Base-by-base conservation (phyloP, 495 filamentous ascomycete genomes). In the Chaetomidium leptoderma region DNA sequence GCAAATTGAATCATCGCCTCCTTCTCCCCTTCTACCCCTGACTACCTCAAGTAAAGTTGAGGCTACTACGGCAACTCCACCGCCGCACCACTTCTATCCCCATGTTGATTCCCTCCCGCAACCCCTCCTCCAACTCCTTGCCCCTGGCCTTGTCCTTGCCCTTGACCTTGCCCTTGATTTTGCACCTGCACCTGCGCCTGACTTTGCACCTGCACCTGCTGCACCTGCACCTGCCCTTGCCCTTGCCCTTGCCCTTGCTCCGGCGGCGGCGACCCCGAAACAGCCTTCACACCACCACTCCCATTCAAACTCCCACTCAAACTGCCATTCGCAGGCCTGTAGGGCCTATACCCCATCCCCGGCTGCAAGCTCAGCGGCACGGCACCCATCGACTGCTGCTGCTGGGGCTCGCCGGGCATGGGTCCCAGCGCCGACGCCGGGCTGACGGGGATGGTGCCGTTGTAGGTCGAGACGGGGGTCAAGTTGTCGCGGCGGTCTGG, bases 331-430 rank as follows among this genome's bases (percentile, higher is more conserved):
- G 27, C 29, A 13, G 51, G 39, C 16, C 44, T 42, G 36, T 54
- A 58, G 44, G 55, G 55, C 35, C 55, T 16, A 19, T 49, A 57
- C 17, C 59, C 60, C 60, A 58, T 51, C 1, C 48, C 61, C 13
- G 58, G 57, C 37, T 64, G 57, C 53, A 64, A 17, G 14, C 45
- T 30, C 4, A 64, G 43, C 49, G 61, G 61, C 13, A 60, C 55
- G n/a, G 33, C 52, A 9, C 23, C 6, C 26, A 11, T 30, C 26
- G 24, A 24, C 17, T 16, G 5, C 47, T 2, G 45, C 27, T 48
- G 29, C 13, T 33, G 48, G 6, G 4, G 19, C 26, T 62, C 49
- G 5, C 35, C 46, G 0, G 54, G 60, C 40, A 54, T 51, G 6
- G 60, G 45, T 0, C 53, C 49, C n/a, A 57, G 29, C 2, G 55